Conservation (phyloP, 441 rosid species). For the Populus tomentosa region DNA sequence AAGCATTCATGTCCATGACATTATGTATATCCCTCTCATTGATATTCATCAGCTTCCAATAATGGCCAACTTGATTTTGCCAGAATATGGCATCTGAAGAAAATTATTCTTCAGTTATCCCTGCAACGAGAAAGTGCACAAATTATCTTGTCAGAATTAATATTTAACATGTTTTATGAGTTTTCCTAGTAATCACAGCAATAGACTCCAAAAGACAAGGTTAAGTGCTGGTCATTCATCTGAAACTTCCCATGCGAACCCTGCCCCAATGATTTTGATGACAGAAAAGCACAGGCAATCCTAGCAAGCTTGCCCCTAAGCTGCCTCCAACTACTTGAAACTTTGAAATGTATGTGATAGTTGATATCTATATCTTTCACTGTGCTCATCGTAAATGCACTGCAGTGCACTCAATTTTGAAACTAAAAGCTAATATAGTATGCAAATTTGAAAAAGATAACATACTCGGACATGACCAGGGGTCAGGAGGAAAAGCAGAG, state of each 20-base stretch:
- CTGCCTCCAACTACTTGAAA: background rate
- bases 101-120: conserved; percentile 60
- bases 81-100: conserved; percentile 49
- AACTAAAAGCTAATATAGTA: background rate
- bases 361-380: background rate
- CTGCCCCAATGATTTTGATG: background rate
- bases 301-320: background rate
- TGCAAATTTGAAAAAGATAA: background rate
- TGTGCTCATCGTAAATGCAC: background rate
- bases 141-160: conserved; percentile 4
- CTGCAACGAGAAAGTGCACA: conserved; percentile 28
- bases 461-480: background rate
- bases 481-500: background rate
- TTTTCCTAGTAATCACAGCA: background rate
- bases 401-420: background rate
- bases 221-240: background rate
- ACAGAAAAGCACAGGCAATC: background rate
- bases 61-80: conserved; percentile 59
- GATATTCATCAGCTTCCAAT: conserved; percentile 69
- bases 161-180: background rate
- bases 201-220: background rate
- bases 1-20: conserved; percentile 92
- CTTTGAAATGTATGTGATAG: background rate
- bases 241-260: background rate
- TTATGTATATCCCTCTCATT: conserved; percentile 54